phyloP scores from a whole-genome alignment of 768 basidiomycete genomes.

The Nevesoporus exiguus region DNA sequence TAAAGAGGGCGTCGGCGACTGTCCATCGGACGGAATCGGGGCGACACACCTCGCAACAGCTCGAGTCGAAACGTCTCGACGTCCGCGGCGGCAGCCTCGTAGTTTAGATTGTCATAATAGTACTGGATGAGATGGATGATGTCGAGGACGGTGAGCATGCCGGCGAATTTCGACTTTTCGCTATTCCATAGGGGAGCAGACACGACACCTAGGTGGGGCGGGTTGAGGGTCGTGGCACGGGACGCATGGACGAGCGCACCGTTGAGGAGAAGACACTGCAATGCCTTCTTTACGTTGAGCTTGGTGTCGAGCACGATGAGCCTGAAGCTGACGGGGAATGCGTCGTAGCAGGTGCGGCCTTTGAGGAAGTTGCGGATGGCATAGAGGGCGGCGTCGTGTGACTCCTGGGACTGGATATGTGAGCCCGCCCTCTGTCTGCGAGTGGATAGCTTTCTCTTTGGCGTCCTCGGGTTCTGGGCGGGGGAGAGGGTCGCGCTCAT shows the following conservation, averaged over 20 bases:
- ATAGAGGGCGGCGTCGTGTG: constrained; percentile 65
- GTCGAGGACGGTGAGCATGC: constrained; percentile 99
- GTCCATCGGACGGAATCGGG: constrained; percentile 8
- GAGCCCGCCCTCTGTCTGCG: constrained; percentile 54
- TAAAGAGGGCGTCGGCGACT: background rate
- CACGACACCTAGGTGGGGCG: constrained; percentile 71
- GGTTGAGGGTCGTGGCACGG: background rate
- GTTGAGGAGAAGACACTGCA: constrained; percentile 83
- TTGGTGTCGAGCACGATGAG: constrained; percentile 96
- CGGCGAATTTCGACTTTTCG: constrained; percentile 86
- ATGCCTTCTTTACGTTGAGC: constrained; percentile 92
- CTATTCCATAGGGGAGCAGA: constrained; percentile 99
- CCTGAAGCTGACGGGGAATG: constrained; percentile 94
- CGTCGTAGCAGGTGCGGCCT: constrained; percentile 87
- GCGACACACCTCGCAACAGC: constrained; percentile 71
- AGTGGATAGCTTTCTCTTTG: constrained; percentile 55
- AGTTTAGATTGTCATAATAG: constrained; percentile 84
- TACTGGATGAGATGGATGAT: constrained; percentile 99
- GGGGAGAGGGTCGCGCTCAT: constrained; percentile 47
- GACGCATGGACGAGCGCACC: constrained; percentile 37
- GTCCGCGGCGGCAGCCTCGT: constrained; percentile 81
- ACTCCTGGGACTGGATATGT: constrained; percentile 54
- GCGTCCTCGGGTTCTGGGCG: constrained; percentile 34
- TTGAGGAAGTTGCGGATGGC: constrained; percentile 81
- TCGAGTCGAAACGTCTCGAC: constrained; percentile 92